phyloP scores from a whole-genome alignment of 768 basidiomycete species.

The Lactarius trivialis region DNA sequence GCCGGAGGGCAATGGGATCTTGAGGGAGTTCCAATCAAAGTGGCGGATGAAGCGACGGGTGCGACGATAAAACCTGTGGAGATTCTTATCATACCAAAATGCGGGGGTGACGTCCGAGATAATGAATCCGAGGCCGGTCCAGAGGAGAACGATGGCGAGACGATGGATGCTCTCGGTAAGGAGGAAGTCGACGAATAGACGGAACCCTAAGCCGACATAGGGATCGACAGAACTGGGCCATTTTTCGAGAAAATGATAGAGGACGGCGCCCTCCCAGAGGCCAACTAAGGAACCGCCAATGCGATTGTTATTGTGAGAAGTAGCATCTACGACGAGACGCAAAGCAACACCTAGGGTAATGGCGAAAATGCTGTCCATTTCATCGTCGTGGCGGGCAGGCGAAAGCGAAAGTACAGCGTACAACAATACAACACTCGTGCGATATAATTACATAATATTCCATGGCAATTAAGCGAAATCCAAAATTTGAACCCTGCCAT shows the following conservation, averaged over 20 bases:
- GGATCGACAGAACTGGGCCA: conserved; percentile 61
- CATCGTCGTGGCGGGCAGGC: background rate
- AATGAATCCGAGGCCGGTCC: conserved; percentile 48
- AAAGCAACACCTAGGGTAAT: conserved; percentile 61
- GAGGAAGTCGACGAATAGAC: conserved; percentile 67
- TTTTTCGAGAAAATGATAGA: conserved; percentile 65
- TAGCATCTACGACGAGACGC: conserved; percentile 53
- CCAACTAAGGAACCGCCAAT: conserved; percentile 63
- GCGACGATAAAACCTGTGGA: conserved; percentile 28
- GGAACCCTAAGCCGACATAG: conserved; percentile 57
- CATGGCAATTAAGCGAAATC: conserved; percentile 28
- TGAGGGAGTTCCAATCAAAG: conserved; percentile 18
- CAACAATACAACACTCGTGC: background rate
- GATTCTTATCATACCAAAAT: conserved; percentile 38
- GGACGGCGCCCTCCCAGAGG: conserved; percentile 72
- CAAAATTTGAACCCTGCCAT: conserved; percentile 31
- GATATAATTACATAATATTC: background rate
- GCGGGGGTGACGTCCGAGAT: conserved; percentile 46
- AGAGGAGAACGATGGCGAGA: conserved; percentile 43
- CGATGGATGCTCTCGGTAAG: conserved; percentile 50
- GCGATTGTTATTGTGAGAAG: conserved; percentile 43
- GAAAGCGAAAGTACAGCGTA: no score
- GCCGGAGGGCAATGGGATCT: conserved; percentile 24
- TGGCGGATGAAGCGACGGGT: conserved; percentile 24
- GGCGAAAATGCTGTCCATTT: conserved; percentile 66